Base-by-base conservation (phyloP, 108 stramenopile species). In the Conticribra guillardii region DNA sequence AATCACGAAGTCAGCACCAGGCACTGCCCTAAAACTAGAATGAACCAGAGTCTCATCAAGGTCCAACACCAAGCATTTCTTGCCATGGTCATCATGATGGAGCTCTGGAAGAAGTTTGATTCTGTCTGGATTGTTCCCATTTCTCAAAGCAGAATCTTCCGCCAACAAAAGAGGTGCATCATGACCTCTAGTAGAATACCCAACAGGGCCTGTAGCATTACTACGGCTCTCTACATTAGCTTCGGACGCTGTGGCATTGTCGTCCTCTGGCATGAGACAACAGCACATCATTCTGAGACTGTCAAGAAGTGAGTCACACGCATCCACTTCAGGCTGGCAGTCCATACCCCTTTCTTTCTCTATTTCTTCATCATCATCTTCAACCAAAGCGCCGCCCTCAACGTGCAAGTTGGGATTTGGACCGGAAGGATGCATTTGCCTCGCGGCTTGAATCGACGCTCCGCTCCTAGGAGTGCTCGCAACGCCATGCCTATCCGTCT, bases 1-100 rank as follows among this genome's bases (percentile, higher is more conserved):
- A 66, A 99, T 97, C n/a, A 97, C 89, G 83, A 97, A 98, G 85
- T 98, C 97, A 8, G 99, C 95, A 18, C 89, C 89, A 3, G 91
- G 77, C 14, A 98, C 96, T 1, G 98, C 96, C 70, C 97, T 82
- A 61, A 99, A 98, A 60, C 96, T 97, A 19, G 95, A 97, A 81
- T 99, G 99, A 5, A 99, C 98, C 21, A 99, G 71, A 5, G 99
- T 99, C 73, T 99, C 99, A 71, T 99, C 99, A 54, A 99, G 73
- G 64, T 99, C 99, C 34, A 99, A 84, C 31, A 98, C 96, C 29
- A 99, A 84, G 83, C 96, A 96, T 52, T 91, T 93, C 76, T 94
- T 94, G 19, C 93, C 96, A 50, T 41, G 53, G 78, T 93, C 90
- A 27, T 91, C 82, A 7, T 60, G 74, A 71, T 89, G 89, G 37